phyloP scores from a whole-genome alignment of 225 moss, liverwort and hornwort genomes.

The Asterella californica region DNA sequence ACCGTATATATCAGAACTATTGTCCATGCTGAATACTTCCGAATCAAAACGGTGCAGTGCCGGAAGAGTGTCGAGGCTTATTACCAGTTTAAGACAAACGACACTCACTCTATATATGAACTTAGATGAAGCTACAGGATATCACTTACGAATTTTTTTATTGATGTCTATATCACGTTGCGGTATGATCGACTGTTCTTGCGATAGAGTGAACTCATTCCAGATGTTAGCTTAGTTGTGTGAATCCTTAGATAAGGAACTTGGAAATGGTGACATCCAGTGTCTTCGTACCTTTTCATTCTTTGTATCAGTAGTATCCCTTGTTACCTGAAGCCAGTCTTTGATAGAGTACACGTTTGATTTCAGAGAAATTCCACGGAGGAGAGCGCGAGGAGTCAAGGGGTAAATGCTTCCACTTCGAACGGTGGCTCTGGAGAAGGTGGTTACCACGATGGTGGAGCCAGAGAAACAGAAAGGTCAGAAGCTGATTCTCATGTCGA shows the following conservation, averaged over 20 bases:
- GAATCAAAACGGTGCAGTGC: neutral
- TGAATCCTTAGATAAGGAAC: neutral
- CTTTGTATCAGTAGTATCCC: neutral
- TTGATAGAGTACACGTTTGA: neutral
- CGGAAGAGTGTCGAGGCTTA: neutral
- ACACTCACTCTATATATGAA: neutral
- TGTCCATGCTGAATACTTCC: neutral
- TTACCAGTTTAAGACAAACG: neutral
- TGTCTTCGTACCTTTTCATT: neutral
- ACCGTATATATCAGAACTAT: neutral
- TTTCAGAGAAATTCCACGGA: constrained; percentile 25
- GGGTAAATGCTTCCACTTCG: constrained; percentile 15
- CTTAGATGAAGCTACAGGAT: neutral
- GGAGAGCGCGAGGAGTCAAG: constrained; percentile 14
- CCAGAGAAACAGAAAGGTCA: constrained; percentile 21
- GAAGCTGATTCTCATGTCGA: constrained; percentile 17
- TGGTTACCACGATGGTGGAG: neutral
- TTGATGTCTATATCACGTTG: neutral
- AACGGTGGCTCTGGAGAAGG: constrained; percentile 26
- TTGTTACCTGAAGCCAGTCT: neutral
- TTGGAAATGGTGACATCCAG: neutral
- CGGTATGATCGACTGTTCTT: neutral
- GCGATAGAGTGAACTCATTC: neutral
- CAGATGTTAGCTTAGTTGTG: neutral
- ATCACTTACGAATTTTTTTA: too few species aligned